Base-by-base conservation (phyloP, 345 rosid species). In the Arabis alpina region DNA sequence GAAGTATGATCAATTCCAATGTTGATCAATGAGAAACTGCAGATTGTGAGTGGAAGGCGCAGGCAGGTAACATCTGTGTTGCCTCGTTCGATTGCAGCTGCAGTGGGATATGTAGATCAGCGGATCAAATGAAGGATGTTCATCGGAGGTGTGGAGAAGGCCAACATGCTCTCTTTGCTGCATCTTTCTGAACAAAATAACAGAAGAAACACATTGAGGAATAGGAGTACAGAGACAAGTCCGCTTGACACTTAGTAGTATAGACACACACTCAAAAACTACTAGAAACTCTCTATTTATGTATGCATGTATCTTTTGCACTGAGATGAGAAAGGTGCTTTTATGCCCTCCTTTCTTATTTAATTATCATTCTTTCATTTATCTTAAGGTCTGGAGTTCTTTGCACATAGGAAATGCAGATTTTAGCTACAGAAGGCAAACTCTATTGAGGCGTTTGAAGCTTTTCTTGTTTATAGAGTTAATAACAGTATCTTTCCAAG, bases 41-140 rank as follows among this genome's bases (percentile, higher is more conserved):
- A 93, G 97, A 93, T 74, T 90, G 97, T 11, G 96, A 93, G 81
- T 93, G 98, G 97, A 93, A 88, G 70, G 97, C 93, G 19, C 98
- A 90, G 73, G 98, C 98, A 0, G 96, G 98, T 68, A 93, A 90
- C 68, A 44, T 82, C 51, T 93, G 97, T 15, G 90, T 87, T 72
- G 98, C 98, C 71, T 91, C 94, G 24, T 93, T 88, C 37, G 96
- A 91, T 47, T 93, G 97, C 96, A 85, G 78, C 70, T 93, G 96
- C 81, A 87, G 97, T 9, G 97, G 97, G 49, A 76, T 93, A 10
- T 93, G 98, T 86, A 89, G 73, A 79, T 88, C 97, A 3, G 91
- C 82, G 0, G 97, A 91, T 73, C 80, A 94, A 71, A 87, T 93
- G 77, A 86, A 88, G 64, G 98, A 89, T 71, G 96, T 89, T 75